These are phyloP conservation scores for Artemisia tridentata DNA, from an alignment of 129 eudicot species.

Conservation along the genomic window DNA sequence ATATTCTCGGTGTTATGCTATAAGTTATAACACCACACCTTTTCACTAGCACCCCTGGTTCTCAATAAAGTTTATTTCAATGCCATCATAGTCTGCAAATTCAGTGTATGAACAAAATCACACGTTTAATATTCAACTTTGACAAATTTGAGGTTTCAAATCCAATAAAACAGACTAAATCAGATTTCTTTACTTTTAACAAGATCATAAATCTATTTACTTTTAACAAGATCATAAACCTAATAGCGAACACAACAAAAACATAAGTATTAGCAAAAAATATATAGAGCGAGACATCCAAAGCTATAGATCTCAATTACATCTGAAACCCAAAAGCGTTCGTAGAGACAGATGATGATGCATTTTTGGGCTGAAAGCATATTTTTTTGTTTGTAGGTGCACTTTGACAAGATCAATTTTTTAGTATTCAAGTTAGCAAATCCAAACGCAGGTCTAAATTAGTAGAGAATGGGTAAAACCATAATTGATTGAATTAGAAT, in stretches of 20 bases:
- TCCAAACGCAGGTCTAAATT: not conserved
- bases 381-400: not conserved
- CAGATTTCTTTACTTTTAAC: too few relatives aligned
- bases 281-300: not conserved
- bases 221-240: too few relatives aligned
- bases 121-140: too few relatives aligned
- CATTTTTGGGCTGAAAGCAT: not conserved
- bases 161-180: too few relatives aligned
- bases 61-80: too few relatives aligned
- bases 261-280: not conserved
- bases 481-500: constrained; percentile 1
- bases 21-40: too few relatives aligned
- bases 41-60: too few relatives aligned
- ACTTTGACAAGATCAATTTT: not conserved
- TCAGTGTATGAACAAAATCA: too few relatives aligned
- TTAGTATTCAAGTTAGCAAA: not conserved
- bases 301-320: not conserved
- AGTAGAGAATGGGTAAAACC: not conserved
- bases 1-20: too few relatives aligned
- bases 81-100: too few relatives aligned
- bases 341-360: not conserved
- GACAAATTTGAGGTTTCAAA: too few relatives aligned
- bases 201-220: too few relatives aligned
- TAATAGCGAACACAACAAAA: not conserved
- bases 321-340: not conserved